Evolutionary conservation across 257 asterid species (phyloP), one percentile per base, ranked within the genome.

Genomic region (Rhazya stricta): DNA sequence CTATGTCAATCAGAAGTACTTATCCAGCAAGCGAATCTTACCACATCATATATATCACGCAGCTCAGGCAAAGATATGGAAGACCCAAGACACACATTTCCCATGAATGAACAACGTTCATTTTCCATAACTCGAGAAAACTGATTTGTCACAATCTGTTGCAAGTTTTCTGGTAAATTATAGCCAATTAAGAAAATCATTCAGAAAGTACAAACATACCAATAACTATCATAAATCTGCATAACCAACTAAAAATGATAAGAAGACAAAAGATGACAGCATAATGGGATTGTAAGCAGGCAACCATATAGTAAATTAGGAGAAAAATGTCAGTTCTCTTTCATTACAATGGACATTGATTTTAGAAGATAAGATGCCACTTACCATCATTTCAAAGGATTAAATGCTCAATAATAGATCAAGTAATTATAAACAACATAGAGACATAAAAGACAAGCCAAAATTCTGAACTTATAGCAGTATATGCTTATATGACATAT

Each of bases 101-200:
- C 98, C 73, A 87, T 75, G 90, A 91, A 92, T 18, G 96, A 89
- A 72, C 99, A 95, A 18, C 91, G 92, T 0, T 80, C 86, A 75
- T 85, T 88, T 85, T 85, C 86, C 66, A 91, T 89, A 70, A 89
- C 96, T 56, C 96, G 92, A 42, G 97, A 75, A 79, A 92, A 94
- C 75, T 94, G 99, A 79, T 94, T 94, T 65, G 76, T 91, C 84
- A 92, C 98, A 82, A 87, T 80, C 97, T 94, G 96, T 79, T 62
- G 83, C 79, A 82, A 82, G 27, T 65, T 78, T 81, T 84, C 79
- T 71, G 81, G 82, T 69, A 77, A 79, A 83, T 69, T 78, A 78
- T 83, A 81, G 78, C 74, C 83, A 78, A 67, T 74, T 74, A 81
- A 81, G 79, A 77, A 70, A 78, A 82, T 66, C 61, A 74, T 69